Percentiles rank a stretch among this genome's conserved stretches.
These are phyloP conservation scores for Hanseniaspora clermontiae DNA, from an alignment of 805 yeast genomes.

Conservation along the genomic window DNA sequence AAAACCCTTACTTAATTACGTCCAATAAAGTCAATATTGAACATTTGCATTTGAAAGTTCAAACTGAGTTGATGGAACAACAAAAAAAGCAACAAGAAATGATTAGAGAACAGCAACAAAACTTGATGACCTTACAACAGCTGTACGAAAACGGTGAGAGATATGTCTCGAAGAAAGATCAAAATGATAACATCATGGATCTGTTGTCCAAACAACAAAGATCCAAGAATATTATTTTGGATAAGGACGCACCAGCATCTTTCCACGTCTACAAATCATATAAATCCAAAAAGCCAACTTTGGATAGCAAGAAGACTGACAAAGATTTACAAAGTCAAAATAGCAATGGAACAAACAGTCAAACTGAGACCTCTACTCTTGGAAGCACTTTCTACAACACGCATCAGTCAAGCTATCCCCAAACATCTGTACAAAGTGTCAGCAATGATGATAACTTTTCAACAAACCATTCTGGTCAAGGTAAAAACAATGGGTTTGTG, in stretches of 20 bases:
- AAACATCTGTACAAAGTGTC: not conserved
- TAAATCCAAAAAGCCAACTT: constrained; percentile 1
- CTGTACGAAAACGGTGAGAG: constrained; percentile 6
- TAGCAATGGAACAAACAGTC: not conserved
- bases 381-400: not conserved
- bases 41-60: not conserved
- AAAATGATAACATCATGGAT: constrained; percentile 1
- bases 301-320: not conserved
- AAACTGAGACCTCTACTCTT: not conserved
- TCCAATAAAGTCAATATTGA: constrained; percentile 1
- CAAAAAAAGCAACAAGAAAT: constrained; percentile 11
- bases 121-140: not conserved
- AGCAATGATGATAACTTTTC: not conserved
- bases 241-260: constrained; percentile 11
- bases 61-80: not conserved
- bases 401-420: not conserved
- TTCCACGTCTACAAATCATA: constrained; percentile 12
- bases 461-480: not conserved
- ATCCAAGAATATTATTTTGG: constrained; percentile 8
- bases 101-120: constrained; percentile 11
- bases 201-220: not conserved
- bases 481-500: not conserved
- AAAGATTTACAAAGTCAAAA: not conserved
- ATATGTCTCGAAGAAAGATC: not conserved
- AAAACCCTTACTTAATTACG: constrained; percentile 4